These are phyloP conservation scores for Acarospora socialis DNA, from an alignment of 2,329 filamentous ascomycete genomes.

Conservation along the genomic window DNA sequence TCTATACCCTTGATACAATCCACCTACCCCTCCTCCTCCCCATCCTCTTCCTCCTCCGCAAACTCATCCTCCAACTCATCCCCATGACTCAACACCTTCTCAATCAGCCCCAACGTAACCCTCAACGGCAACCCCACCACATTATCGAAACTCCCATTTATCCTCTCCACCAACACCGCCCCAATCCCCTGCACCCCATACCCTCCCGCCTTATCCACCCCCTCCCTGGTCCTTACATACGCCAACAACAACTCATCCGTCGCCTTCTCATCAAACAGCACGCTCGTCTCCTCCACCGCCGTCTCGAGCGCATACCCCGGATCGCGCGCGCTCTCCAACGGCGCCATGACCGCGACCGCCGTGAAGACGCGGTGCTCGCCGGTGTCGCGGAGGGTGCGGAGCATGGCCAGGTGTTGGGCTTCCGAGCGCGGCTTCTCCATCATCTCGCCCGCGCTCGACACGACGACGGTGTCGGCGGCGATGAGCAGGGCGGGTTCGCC, in stretches of 20 bases:
- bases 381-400: conserved; percentile 66
- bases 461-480: conserved; percentile 81
- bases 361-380: conserved; percentile 72
- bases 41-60: conserved; percentile 28
- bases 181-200: conserved; percentile 89
- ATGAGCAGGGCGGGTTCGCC: conserved; percentile 75
- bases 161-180: conserved; percentile 71
- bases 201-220: conserved; percentile 88
- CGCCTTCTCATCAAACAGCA: conserved; percentile 64
- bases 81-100: conserved; percentile 66
- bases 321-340: conserved; percentile 61
- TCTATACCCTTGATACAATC: not conserved
- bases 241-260: conserved; percentile 71
- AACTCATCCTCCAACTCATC: conserved; percentile 34
- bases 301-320: conserved; percentile 76
- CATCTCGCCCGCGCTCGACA: conserved; percentile 58
- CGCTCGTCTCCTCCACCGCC: conserved; percentile 77
- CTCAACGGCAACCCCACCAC: conserved; percentile 82
- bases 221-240: conserved; percentile 61
- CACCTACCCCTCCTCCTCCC: conserved; percentile 5
- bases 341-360: conserved; percentile 68
- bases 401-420: conserved; percentile 68
- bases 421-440: conserved; percentile 82
- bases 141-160: conserved; percentile 86
- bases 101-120: conserved; percentile 63